Evolutionary conservation across 2,329 filamentous ascomycete species (phyloP).

Genomic region (Botryotinia convoluta): DNA sequence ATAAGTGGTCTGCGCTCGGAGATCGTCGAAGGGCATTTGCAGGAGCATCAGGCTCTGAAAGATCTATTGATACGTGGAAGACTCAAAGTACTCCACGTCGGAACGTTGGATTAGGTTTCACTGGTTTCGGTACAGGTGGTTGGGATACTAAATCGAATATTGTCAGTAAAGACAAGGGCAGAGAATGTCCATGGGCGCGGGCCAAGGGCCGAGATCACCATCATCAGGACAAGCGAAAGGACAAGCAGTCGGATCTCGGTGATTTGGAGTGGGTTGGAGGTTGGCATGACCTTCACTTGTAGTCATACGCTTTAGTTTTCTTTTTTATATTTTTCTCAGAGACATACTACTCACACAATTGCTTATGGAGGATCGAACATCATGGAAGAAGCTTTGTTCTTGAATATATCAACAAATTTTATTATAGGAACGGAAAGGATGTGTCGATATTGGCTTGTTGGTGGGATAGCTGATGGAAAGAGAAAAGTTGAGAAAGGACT

Average conservation of each 20-base stretch:
- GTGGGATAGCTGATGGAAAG: slow-evolving; percentile 17
- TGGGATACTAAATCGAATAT: slow-evolving; percentile 37
- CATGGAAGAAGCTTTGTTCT: slow-evolving; percentile 9
- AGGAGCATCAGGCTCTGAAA: slow-evolving; percentile 50
- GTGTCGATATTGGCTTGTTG: slow-evolving; percentile 16
- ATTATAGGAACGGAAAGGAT: slow-evolving; percentile 15
- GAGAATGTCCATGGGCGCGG: slow-evolving; percentile 50
- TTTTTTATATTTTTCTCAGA: slow-evolving; percentile 22
- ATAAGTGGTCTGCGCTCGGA: slow-evolving; percentile 89
- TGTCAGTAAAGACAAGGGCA: slow-evolving; percentile 40
- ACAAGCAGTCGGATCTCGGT: slow-evolving; percentile 56
- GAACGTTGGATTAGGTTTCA: slow-evolving; percentile 47
- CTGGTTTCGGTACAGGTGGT: slow-evolving; percentile 44
- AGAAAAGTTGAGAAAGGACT: slow-evolving; percentile 19
- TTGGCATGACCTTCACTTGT: slow-evolving; percentile 69
- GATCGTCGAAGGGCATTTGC: slow-evolving; percentile 72
- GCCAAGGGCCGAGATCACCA: slow-evolving; percentile 49
- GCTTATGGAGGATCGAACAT: slow-evolving; percentile 24
- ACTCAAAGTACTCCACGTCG: slow-evolving; percentile 40
- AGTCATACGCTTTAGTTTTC: slow-evolving; percentile 28
- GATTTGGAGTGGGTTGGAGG: slow-evolving; percentile 94
- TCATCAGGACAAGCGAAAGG: slow-evolving; percentile 42
- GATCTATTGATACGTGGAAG: slow-evolving; percentile 48
- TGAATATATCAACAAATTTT: slow-evolving; percentile 13
- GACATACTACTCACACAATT: slow-evolving; percentile 17